These are phyloP conservation scores for Amanita subjunquillea DNA, from an alignment of 768 basidiomycete genomes.

Conservation along the genomic window DNA sequence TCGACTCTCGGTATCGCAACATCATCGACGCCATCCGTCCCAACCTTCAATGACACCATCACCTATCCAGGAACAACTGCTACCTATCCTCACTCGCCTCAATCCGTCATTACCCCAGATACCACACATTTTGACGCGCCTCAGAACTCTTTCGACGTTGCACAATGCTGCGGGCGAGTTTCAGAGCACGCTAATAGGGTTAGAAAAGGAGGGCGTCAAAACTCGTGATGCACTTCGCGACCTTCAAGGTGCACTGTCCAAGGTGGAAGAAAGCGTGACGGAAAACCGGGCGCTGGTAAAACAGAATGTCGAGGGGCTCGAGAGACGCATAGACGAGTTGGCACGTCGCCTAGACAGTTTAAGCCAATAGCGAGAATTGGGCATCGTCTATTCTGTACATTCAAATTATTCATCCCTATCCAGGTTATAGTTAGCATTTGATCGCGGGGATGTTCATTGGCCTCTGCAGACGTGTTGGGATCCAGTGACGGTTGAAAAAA, in stretches of 20 bases:
- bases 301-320: conserved; percentile 65
- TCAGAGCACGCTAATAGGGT: conserved; percentile 46
- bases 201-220: conserved; percentile 68
- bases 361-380: conserved; percentile 7
- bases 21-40: conserved; percentile 34
- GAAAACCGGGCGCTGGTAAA: conserved; percentile 64
- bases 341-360: conserved; percentile 33
- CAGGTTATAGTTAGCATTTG: background rate
- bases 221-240: conserved; percentile 55
- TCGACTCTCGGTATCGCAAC: conserved; percentile 51
- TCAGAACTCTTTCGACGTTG: conserved; percentile 74
- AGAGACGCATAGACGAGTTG: conserved; percentile 34
- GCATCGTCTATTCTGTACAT: background rate
- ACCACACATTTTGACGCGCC: conserved; percentile 81
- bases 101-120: conserved; percentile 70
- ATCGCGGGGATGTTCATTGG: conserved; percentile 9
- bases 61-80: conserved; percentile 43
- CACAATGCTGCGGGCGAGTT: conserved; percentile 81
- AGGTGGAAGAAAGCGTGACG: conserved; percentile 67
- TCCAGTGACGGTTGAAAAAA: conserved; percentile 2
- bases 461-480: conserved; percentile 9
- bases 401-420: background rate
- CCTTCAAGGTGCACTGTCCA: conserved; percentile 54
- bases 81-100: conserved; percentile 62
- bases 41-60: conserved; percentile 23